Evolutionary conservation across 345 rosid genomes (phyloP).

Genomic region (Brassica carinata): DNA sequence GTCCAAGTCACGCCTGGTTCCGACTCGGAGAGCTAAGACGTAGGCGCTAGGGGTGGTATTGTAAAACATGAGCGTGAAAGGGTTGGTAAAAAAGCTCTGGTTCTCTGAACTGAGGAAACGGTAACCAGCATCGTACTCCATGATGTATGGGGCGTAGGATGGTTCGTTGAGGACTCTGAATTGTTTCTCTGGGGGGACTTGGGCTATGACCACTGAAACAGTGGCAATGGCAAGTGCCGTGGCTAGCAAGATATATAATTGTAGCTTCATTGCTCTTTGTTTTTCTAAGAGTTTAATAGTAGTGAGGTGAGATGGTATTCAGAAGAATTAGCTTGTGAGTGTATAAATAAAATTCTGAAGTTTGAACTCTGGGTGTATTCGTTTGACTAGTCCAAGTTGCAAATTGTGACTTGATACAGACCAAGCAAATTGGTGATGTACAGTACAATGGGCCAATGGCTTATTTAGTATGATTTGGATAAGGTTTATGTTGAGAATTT

Average conservation of each 20-base stretch:
- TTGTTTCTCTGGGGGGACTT: slow-evolving; percentile 40
- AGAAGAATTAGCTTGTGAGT: neutral
- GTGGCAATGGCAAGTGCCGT: slow-evolving; percentile 21
- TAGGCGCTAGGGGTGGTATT: slow-evolving; percentile 65
- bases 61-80: slow-evolving; percentile 54
- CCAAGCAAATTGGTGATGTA: neutral
- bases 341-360: neutral
- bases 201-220: slow-evolving; percentile 25
- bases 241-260: neutral
- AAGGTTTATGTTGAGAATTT: slow-evolving; percentile 1
- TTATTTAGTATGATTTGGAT: slow-evolving; percentile 16
- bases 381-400: neutral
- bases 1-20: slow-evolving; percentile 35
- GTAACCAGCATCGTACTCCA: slow-evolving; percentile 42
- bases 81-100: slow-evolving; percentile 6
- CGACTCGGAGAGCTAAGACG: slow-evolving; percentile 55
- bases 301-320: neutral
- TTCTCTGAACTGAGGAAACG: slow-evolving; percentile 30
- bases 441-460: neutral
- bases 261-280: neutral
- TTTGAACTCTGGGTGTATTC: neutral
- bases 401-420: neutral
- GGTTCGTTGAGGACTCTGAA: slow-evolving; percentile 38
- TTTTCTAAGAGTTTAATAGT: neutral
- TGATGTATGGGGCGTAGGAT: slow-evolving; percentile 30